Conservation (phyloP, 495 filamentous ascomycete genomes). For the Penicillium crystallinum region DNA sequence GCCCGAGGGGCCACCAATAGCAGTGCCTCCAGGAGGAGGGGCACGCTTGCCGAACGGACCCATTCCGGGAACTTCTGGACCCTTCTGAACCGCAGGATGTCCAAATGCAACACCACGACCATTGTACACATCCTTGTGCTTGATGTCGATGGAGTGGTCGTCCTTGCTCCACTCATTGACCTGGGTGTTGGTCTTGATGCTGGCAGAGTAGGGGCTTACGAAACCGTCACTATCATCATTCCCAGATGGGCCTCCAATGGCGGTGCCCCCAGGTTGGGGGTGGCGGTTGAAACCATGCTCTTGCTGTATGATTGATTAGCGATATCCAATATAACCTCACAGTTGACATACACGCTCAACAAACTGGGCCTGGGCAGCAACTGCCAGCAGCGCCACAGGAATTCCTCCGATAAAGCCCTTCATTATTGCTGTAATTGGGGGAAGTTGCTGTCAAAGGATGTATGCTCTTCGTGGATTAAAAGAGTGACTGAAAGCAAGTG, state of each 20-base stretch:
- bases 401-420: conserved; percentile 39
- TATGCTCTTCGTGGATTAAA: conserved; percentile 15
- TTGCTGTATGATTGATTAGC: conserved; percentile 4
- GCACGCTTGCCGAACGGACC: not conserved
- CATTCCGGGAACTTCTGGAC: not conserved
- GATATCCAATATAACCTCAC: not conserved
- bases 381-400: conserved; percentile 37
- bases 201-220: conserved; percentile 10
- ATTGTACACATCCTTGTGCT: conserved; percentile 17
- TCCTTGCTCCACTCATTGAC: conserved; percentile 27
- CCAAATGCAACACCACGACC: not conserved
- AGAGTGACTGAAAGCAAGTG: conserved; percentile 25
- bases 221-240: conserved; percentile 18
- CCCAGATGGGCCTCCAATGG: conserved; percentile 20
- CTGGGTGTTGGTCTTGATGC: conserved; percentile 16
- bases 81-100: not conserved
- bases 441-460: conserved; percentile 12
- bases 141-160: conserved; percentile 25
- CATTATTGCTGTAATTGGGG: conserved; percentile 20
- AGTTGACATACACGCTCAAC: conserved; percentile 14
- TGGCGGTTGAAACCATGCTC: not conserved
- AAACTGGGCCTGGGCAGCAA: conserved; percentile 30
- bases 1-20: conserved; percentile 23
- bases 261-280: conserved; percentile 16
- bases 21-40: conserved; percentile 9